These are phyloP conservation scores for Cyclotella atomus DNA, from an alignment of 108 stramenopile species.

Conservation along the genomic window DNA sequence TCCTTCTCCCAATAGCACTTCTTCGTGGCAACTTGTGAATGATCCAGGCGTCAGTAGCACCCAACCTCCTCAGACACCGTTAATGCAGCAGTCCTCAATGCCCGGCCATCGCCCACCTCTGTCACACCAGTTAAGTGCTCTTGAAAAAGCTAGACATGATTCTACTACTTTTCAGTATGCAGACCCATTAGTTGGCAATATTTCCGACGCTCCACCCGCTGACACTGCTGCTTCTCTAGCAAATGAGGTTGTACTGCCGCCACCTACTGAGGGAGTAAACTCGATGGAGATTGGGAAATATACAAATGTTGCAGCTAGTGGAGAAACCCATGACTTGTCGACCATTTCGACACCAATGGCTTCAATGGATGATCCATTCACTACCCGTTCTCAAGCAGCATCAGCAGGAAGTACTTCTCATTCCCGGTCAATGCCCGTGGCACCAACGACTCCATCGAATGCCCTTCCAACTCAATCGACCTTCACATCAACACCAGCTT, in stretches of 20 bases:
- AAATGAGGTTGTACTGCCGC: neutral
- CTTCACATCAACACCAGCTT: neutral
- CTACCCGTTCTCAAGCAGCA: no score
- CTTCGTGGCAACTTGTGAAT: neutral
- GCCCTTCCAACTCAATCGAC: no score
- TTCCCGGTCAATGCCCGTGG: no score
- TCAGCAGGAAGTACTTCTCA: no score
- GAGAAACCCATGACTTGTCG: neutral
- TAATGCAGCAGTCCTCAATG: neutral
- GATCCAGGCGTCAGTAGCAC: neutral
- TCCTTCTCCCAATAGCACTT: no score
- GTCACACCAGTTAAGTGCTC: conserved; percentile 13
- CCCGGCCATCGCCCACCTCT: no score
- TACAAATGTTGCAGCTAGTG: neutral
- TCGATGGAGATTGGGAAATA: conserved; percentile 1
- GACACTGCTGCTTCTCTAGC: neutral
- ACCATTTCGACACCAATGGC: neutral
- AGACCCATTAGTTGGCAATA: conserved; percentile 4
- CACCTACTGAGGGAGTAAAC: neutral
- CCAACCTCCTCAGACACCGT: neutral
- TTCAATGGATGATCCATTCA: no score
- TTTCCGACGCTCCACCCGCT: no score
- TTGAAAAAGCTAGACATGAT: conserved; percentile 16
- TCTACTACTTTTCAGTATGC: conserved; percentile 10
- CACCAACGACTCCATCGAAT: no score